Conservation (phyloP, 1,284 basidiomycete genomes). For the Heterobasidion occidentale region DNA sequence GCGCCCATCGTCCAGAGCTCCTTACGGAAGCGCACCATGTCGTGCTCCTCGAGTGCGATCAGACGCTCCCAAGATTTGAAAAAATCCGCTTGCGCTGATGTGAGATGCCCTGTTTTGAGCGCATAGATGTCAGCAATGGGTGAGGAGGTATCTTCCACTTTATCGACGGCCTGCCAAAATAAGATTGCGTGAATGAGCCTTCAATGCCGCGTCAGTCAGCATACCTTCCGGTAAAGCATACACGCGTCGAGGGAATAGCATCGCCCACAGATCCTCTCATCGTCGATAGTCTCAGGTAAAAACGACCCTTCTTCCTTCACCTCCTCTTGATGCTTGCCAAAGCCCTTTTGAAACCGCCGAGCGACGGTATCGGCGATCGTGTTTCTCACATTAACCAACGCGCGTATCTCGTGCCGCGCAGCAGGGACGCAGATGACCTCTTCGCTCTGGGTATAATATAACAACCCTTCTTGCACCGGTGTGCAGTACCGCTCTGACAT, state of each 20-base stretch:
- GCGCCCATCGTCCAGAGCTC: conserved; percentile 94
- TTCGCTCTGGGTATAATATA: conserved; percentile 92
- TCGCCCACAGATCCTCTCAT: conserved; percentile 66
- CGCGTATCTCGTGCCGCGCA: conserved; percentile 77
- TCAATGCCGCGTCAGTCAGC: conserved; percentile 13
- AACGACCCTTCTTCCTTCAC: conserved; percentile 29
- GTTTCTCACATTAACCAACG: conserved; percentile 78
- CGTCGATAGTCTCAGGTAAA: conserved; percentile 84
- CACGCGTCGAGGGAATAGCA: conserved; percentile 86
- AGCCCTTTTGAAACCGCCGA: conserved; percentile 16
- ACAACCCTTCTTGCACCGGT: conserved; percentile 66
- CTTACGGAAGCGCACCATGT: conserved; percentile 73
- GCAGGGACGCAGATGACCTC: conserved; percentile 80
- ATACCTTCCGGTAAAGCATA: conserved; percentile 88
- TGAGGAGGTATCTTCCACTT: conserved; percentile 48
- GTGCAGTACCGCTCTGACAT: conserved; percentile 84
- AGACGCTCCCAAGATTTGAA: conserved; percentile 90
- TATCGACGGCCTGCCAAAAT: conserved; percentile 57
- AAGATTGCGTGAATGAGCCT: neutral
- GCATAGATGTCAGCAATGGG: conserved; percentile 72
- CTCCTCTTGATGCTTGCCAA: conserved; percentile 9
- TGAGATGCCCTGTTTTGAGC: conserved; percentile 78
- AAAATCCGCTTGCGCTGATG: conserved; percentile 61
- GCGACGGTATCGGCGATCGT: conserved; percentile 78
- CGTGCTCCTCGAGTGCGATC: conserved; percentile 85